A percentile compares a stretch with the other conserved stretches of the same genome.
Evolutionary conservation across 169 alveolate species (phyloP).

Genomic region (Plasmodium vivax): DNA sequence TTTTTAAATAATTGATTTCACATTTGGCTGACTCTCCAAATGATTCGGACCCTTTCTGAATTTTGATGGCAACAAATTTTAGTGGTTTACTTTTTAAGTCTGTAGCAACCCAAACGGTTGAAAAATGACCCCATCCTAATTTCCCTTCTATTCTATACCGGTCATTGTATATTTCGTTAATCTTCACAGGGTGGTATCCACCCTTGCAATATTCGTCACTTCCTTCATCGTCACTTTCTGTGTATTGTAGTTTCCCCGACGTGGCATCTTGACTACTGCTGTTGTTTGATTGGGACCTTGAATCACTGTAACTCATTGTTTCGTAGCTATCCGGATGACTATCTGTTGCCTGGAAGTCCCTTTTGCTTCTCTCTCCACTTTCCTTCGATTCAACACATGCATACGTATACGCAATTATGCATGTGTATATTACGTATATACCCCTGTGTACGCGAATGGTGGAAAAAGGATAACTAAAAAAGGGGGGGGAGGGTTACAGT

Average conservation of each 20-base stretch:
- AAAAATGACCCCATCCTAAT: constrained; percentile 99
- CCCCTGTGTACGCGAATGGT: not conserved
- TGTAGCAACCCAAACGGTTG: constrained; percentile 99
- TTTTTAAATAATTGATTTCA: constrained; percentile 95
- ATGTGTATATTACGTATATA: constrained; percentile 9
- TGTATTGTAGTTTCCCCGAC: constrained; percentile 61
- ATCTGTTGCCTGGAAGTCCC: not conserved
- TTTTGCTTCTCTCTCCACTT: not conserved
- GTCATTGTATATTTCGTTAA: constrained; percentile 93
- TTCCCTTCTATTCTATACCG: constrained; percentile 97
- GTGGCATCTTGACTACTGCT: constrained; percentile 67
- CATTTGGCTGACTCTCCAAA: constrained; percentile 98
- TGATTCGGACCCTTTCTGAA: constrained; percentile 97
- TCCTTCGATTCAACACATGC: not conserved
- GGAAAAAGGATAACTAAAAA: not conserved
- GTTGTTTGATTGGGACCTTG: constrained; percentile 38
- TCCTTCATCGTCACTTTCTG: constrained; percentile 74
- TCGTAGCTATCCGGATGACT: not conserved
- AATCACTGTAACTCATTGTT: constrained; percentile 53
- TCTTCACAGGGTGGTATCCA: constrained; percentile 96
- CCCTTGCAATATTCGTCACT: constrained; percentile 80
- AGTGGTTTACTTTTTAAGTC: constrained; percentile 89
- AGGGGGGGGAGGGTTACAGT: not conserved
- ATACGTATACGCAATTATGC: constrained; percentile 13
- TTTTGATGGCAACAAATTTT: constrained; percentile 96